Evolutionary conservation across 148 eudicot species (phyloP), one percentile per base, ranked within the genome.

Genomic region (Chenopodium suecicum): DNA sequence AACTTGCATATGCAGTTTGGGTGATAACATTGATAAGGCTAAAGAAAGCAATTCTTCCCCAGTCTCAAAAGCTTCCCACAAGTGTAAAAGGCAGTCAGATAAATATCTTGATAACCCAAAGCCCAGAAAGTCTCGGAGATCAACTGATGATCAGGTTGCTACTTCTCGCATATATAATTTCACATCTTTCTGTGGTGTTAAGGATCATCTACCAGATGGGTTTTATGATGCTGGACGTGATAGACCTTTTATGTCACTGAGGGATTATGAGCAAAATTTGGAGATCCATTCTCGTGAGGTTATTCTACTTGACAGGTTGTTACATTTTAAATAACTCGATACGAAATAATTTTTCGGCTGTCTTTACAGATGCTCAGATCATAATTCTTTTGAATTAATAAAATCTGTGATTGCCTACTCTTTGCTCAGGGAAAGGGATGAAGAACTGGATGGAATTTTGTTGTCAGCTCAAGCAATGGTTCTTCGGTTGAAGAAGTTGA

Each of bases 141-240:
- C 94, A 83, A 81, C 81, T 75, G 89, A 85, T 75, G 83, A 81
- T 75, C 89, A 86, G 50, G 67, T 84, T 70, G 89, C 89, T 79
- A 27, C 92, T 48, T 89, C 97, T 37, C 82, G 81, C 70, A 91
- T 92, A 84, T 96, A 96, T 81, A 94, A 84, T 83, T 83, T 78
- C 32, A 81, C 66, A 75, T 96, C 99, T n/a, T 90, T 92, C 82
- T 96, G 99, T 85, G 86, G 98, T 77, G 73, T 87, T 79, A 89
- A 90, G 68, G 99, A 96, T 82, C 81, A 78, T 87, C 84, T 96
- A 62, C 90, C 94, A 34, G 99, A 96, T 88, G 99, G 99, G 27
- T 96, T 96, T 84, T 96, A 91, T 91, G 99, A 96, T 88, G 99
- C 98, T n/a, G 99, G 99, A 34, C 89, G 99, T 60, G 97, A 93